Evolutionary conservation across 805 yeast species (phyloP).

Genomic region (Kodamaea restingae): DNA sequence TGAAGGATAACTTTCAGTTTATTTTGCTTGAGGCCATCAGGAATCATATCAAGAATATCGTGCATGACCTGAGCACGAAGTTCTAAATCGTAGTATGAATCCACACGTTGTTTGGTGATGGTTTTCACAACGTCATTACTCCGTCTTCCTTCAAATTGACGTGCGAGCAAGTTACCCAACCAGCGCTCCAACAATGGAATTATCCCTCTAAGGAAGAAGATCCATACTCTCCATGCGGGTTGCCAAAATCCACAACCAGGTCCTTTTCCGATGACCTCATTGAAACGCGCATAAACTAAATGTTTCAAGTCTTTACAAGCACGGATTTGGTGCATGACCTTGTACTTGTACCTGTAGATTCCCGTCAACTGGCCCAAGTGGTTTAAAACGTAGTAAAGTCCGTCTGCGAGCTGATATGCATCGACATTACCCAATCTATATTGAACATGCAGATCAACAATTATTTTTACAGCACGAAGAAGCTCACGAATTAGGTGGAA

Average conservation of each 20-base stretch:
- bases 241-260: conserved; percentile 99
- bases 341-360: conserved; percentile 91
- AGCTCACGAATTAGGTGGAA: conserved; percentile 92
- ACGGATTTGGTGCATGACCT: conserved; percentile 96
- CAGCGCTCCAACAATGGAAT: conserved; percentile 91
- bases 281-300: conserved; percentile 80
- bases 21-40: conserved; percentile 85
- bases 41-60: conserved; percentile 95
- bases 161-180: conserved; percentile 84
- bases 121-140: conserved; percentile 90
- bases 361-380: conserved; percentile 97
- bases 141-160: conserved; percentile 95
- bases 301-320: conserved; percentile 95
- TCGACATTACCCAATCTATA: conserved; percentile 86
- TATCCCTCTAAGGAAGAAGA: conserved; percentile 84
- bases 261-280: conserved; percentile 86
- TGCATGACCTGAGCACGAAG: conserved; percentile 91
- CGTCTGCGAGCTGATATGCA: conserved; percentile 93
- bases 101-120: conserved; percentile 91
- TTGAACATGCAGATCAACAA: conserved; percentile 94
- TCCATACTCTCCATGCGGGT: conserved; percentile 98
- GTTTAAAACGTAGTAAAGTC: conserved; percentile 81
- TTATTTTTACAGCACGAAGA: conserved; percentile 70
- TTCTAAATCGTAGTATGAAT: conserved; percentile 91
- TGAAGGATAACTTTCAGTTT: conserved; percentile 85